phyloP scores from a whole-genome alignment of 1,139 yeast species.

The Geotrichum macrosporum region DNA sequence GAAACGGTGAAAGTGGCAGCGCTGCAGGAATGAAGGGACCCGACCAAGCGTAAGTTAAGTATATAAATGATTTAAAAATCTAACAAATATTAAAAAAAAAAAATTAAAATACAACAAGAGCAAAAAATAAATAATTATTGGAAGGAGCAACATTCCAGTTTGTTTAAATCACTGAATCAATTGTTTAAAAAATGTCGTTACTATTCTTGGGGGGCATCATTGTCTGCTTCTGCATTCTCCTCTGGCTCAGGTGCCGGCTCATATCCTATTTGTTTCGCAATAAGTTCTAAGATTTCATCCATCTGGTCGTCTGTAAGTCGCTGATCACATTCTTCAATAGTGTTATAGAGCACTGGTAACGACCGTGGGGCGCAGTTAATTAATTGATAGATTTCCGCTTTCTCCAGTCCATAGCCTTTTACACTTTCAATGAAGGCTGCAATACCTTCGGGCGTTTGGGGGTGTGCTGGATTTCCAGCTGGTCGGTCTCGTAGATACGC shows the following conservation, averaged over 20 bases:
- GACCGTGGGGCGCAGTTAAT: slow-evolving; percentile 76
- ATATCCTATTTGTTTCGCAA: slow-evolving; percentile 43
- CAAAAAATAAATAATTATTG: slow-evolving; percentile 19
- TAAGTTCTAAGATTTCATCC: slow-evolving; percentile 49
- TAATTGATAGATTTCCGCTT: slow-evolving; percentile 80
- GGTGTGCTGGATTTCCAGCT: slow-evolving; percentile 37
- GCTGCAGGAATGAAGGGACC: slow-evolving; percentile 28
- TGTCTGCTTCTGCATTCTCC: slow-evolving; percentile 9
- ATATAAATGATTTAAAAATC: slow-evolving; percentile 5
- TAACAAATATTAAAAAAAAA: slow-evolving; percentile 13
- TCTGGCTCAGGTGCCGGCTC: slow-evolving; percentile 21
- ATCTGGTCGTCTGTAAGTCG: slow-evolving; percentile 65
- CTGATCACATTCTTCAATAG: slow-evolving; percentile 89
- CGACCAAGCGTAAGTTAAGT: slow-evolving; percentile 20
- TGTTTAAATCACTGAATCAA: not conserved
- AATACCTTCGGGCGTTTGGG: slow-evolving; percentile 49
- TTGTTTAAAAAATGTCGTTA: too few relatives aligned
- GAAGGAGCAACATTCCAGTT: not conserved
- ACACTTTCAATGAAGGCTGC: slow-evolving; percentile 45
- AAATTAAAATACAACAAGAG: slow-evolving; percentile 11
- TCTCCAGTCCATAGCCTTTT: slow-evolving; percentile 59
- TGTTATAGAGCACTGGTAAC: slow-evolving; percentile 68
- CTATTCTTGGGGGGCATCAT: not conserved
- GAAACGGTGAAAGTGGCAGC: slow-evolving; percentile 42
- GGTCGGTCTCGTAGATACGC: slow-evolving; percentile 49